Conservation (phyloP, 139 green algal genomes). For the Haematococcus lacustris region DNA sequence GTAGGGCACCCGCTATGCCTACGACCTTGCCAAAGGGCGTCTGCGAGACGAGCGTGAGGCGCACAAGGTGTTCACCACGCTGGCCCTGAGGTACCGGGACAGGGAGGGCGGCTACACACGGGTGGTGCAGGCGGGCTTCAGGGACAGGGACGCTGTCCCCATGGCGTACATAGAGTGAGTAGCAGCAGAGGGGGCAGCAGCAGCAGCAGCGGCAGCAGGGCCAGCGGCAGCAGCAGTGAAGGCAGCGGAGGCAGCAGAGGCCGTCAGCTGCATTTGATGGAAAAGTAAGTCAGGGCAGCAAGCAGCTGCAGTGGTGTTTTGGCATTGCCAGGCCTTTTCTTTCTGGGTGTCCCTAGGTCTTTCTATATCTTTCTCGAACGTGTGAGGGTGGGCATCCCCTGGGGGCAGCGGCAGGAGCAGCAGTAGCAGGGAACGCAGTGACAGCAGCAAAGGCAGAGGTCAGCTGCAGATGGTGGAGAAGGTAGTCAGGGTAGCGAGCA, state of each 20-base stretch:
- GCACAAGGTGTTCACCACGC: constrained; percentile 80
- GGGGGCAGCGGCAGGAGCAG: no score
- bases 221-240: neutral
- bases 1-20: constrained; percentile 58
- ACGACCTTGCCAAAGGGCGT: constrained; percentile 47
- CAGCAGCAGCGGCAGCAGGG: neutral
- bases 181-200: no score
- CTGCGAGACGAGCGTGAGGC: constrained; percentile 66
- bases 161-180: constrained; percentile 89
- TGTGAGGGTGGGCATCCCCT: no score
- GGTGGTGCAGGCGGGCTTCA: constrained; percentile 57
- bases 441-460: no score
- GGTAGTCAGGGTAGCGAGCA: no score
- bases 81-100: constrained; percentile 80
- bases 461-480: no score
- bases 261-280: neutral
- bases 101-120: constrained; percentile 85
- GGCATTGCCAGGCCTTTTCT: neutral
- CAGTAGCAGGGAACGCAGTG: no score
- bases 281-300: no score
- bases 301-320: neutral
- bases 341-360: no score
- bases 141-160: constrained; percentile 65
- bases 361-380: no score
- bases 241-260: neutral